These are phyloP conservation scores for sunflower (Helianthus annuus) DNA, from an alignment of 129 eudicot species.

Conservation along the genomic window HanXRQr2.0-SUNRISE NC_035440.2:90707939-90708438, in stretches of 20 bases:
- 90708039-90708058: not conserved
- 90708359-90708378: not conserved
- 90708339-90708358: not conserved
- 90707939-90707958: not conserved
- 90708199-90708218: not conserved
- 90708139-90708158: not conserved
- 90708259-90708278: not conserved
- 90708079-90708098: not conserved
- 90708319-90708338: not conserved
- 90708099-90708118: not conserved
- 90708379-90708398: too few relatives aligned
- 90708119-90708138: not conserved
- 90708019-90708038: not conserved
- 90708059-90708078: not conserved
- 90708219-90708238: not conserved
- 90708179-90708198: not conserved
- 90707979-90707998: not conserved
- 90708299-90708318: not conserved
- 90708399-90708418: too few relatives aligned
- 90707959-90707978: not conserved
- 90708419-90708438: too few relatives aligned
- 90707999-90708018: not conserved
- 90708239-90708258: not conserved
- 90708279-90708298: not conserved
- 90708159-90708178: conserved; percentile 6